A percentile compares a stretch with the other conserved stretches of the same genome.
phyloP scores from a whole-genome alignment of 768 basidiomycete species.

The Termitomyces sp. region DNA sequence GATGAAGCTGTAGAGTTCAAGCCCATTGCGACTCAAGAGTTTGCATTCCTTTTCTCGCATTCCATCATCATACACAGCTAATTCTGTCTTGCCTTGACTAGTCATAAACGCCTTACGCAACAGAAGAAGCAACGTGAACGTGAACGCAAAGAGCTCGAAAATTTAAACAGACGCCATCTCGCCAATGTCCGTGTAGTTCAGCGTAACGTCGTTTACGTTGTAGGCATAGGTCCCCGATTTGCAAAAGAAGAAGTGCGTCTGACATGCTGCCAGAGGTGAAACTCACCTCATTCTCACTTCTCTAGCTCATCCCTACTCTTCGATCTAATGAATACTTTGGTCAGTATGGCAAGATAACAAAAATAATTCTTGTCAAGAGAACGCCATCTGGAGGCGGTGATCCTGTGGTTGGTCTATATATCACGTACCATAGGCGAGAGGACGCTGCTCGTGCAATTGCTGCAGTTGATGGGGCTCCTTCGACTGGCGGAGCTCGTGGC shows the following conservation, averaged over 20 bases:
- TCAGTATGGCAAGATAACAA: constrained; percentile 96
- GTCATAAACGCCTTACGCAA: constrained; percentile 91
- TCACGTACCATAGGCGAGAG: constrained; percentile 91
- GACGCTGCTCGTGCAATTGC: constrained; percentile 92
- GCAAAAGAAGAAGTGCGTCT: constrained; percentile 89
- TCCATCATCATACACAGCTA: constrained; percentile 5
- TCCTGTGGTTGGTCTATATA: constrained; percentile 88
- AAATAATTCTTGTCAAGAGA: constrained; percentile 90
- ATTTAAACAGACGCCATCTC: constrained; percentile 76
- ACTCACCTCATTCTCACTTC: neutral
- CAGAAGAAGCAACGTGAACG: constrained; percentile 94
- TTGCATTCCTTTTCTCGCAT: constrained; percentile 28
- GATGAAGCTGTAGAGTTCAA: constrained; percentile 94
- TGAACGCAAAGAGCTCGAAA: constrained; percentile 91
- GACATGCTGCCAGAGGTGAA: constrained; percentile 3
- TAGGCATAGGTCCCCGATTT: constrained; percentile 90
- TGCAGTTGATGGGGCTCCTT: constrained; percentile 87
- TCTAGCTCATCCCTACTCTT: constrained; percentile 46
- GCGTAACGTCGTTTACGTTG: constrained; percentile 92
- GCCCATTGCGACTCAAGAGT: constrained; percentile 94
- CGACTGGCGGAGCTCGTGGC: constrained; percentile 76
- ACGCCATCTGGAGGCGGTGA: constrained; percentile 66
- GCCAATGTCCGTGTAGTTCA: constrained; percentile 96
- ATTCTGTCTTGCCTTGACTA: constrained; percentile 22
- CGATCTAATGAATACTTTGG: constrained; percentile 97